These are phyloP conservation scores for Penicillium sp. DNA, from an alignment of 2,329 filamentous ascomycete genomes.

Conservation along the genomic window DNA sequence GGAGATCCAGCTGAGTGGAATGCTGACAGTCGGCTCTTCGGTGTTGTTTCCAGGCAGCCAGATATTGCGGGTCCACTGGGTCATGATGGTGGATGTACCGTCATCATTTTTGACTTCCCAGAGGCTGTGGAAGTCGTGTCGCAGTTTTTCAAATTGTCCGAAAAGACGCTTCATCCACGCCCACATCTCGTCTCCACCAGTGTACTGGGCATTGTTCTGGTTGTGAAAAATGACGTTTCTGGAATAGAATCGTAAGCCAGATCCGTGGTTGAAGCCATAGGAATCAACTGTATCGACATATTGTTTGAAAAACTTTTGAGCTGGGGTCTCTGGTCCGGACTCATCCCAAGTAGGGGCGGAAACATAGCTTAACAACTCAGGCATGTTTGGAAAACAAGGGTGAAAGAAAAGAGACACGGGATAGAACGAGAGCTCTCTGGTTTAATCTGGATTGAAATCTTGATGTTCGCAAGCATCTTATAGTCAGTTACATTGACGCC, in stretches of 20 bases:
- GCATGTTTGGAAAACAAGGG: conserved; percentile 4
- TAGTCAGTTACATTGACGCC: no score
- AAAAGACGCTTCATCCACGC: conserved; percentile 16
- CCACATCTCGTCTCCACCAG: conserved; percentile 13
- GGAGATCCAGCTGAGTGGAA: conserved; percentile 6
- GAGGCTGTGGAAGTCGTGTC: conserved; percentile 5
- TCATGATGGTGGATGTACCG: conserved; percentile 3
- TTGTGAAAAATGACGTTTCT: conserved; percentile 8
- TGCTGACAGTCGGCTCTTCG: conserved; percentile 5
- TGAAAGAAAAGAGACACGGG: neutral
- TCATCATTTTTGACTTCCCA: conserved; percentile 8
- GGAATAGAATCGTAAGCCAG: conserved; percentile 5
- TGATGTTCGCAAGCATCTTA: no score
- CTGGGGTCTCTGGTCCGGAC: conserved; percentile 4
- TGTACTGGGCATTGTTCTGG: conserved; percentile 11
- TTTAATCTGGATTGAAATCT: no score
- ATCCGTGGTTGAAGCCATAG: conserved; percentile 9
- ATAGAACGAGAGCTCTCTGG: no score
- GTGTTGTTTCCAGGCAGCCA: conserved; percentile 5
- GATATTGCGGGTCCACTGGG: conserved; percentile 6
- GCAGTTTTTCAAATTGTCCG: conserved; percentile 8
- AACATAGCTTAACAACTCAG: conserved; percentile 6
- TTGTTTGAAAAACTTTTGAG: conserved; percentile 9
- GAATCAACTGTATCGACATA: conserved; percentile 10
- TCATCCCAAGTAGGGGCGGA: conserved; percentile 4